Evolutionary conservation across 208 protist species (phyloP), one percentile per base, ranked within the genome.

Genomic region (Leishmania martiniquensis): DNA sequence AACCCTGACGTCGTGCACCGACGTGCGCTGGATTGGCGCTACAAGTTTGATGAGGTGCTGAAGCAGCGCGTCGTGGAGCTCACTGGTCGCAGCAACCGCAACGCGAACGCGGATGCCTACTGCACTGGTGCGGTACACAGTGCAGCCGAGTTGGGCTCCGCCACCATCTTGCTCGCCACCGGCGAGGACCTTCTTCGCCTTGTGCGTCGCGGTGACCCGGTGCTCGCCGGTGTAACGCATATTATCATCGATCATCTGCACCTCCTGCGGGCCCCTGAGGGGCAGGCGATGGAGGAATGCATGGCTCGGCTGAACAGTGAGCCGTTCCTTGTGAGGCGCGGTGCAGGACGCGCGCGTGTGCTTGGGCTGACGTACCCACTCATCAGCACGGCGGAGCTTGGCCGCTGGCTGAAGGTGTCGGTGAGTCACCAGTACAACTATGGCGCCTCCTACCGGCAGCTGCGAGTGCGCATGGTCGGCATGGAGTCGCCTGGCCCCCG

Each of bases 331-430:
- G 87, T 92, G 22, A 70, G 87, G 62, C 69, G 78, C 72, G 91
- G 89, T 37, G 54, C 73, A 34, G 60, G 67, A 1, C 92, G 91
- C 0, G 87, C 94, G 25, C 92, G 94, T 51, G 75, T 97, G 57
- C 86, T 97, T 29, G 92, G 90, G 9, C 88, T 97, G n/a, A 92
- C 92, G 1, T 96, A 96, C 73, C 90, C 94, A 13, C 86, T 96
- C n/a, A 95, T 96, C 66, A 96, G 91, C 79, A 85, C 77, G 29
- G 83, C 76, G 20, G 94, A 97, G 83, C 69, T 97, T n/a, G 87
- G 90, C n/a, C 91, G 89, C 34, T 97, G 94, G 94, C 86, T 97
- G 83, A 83, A 84, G 62, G 87, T 97, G 34, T 83, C 87, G 17
- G 49, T 59, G 34, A 73, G 80, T 6, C 66, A 82, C 34, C 93